Base-by-base conservation (phyloP, 2,329 filamentous ascomycete genomes). In the Tothia fuscella region DNA sequence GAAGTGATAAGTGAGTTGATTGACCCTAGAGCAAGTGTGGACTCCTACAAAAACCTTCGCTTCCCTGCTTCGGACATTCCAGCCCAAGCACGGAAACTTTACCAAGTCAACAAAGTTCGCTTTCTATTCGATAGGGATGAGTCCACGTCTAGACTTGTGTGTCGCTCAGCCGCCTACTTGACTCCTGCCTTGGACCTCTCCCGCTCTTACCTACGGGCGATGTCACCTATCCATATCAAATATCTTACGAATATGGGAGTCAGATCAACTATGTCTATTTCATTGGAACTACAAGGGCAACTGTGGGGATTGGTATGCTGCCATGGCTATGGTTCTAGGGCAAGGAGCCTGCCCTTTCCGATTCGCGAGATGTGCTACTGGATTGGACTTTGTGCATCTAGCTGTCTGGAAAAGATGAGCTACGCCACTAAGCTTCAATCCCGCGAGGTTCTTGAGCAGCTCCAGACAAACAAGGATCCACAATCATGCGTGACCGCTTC, bases 401-500 rank as follows among this genome's bases (percentile, higher is more conserved):
- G 84, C 37, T 93, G 91, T 49, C 89, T 94, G 26, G 87, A 94
- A 56, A 71, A 86, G 26, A 65, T 94, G 0, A 93, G 84, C 0
- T 93, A 93, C 53, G 82, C 85, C 3, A 88, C 83, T 2, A 74
- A 85, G 20, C 64, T 93, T 0, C 84, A 93, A 50, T 85, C 86
- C 4, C 75, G 86, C 19, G 93, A 93, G 53, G 69, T 93, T 13
- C 93, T 93, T 56, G 89, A 89, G 48, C 89, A 83, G 0, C 76
- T 82, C 0, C 82, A 86, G 0, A 85, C 82, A 0, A 74, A 85
- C 47, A 74, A 78, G 42, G 93, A 89, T 39, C 85, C 86, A 1
- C 84, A 85, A 0, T 86, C 86, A 0, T 93, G 93, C 55, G 93
- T 93, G 36, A 80, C 91, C 43, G 85, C 86, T 0, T 91, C 85